Base-by-base conservation (phyloP, 192 early-diverging fungal species). In the Borealophlyctis nickersoniae region DNA sequence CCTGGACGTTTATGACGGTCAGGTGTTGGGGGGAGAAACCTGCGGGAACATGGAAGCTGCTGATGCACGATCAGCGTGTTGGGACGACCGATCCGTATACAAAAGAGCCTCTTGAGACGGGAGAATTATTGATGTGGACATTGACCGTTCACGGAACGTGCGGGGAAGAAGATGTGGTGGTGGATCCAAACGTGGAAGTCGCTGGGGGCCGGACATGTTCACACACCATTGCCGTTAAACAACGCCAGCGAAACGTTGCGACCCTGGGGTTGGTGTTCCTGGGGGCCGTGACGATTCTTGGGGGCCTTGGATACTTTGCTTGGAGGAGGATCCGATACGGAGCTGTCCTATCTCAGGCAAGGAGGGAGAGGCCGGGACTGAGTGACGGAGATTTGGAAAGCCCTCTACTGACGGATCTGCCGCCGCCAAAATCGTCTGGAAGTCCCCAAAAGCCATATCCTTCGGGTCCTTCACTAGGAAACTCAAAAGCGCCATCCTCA, bases 1-100 rank as follows among this genome's bases (percentile, higher is more conserved):
- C 72, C 5, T 83, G 81, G 81, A 83, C 78, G 16, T 83, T 83
- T 69, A 81, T 77, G 73, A 81, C 76, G 0, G 81, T 83, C 3
- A 65, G 60, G 27, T 49, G 62, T 54, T 83, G 81, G 81, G 81
- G 81, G 2, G 81, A 83, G 56, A 54, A 39, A 5, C 67, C 76
- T 14, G 11, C 71, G 23, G 81, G 81, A 7, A 66, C 26, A 11
- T 83, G 81, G 81, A 67, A 39, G 28, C 49, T 83, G 23, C 56
- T 36, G 30, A 53, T 81, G 23, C 51, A 61, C 33, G 73, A 79
- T 33, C 60, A 59, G 36, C 48, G 71, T 30, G 26, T 29, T 1
- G 73, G 68, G 14, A 56, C 39, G 4, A 56, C 13, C 13, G 59
- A 74, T 31, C 57, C 62, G n/a, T 56, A 58, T 35, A 62, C 67